Base-by-base conservation (phyloP, 1,284 basidiomycete genomes). In the Puccinia triticina region DNA sequence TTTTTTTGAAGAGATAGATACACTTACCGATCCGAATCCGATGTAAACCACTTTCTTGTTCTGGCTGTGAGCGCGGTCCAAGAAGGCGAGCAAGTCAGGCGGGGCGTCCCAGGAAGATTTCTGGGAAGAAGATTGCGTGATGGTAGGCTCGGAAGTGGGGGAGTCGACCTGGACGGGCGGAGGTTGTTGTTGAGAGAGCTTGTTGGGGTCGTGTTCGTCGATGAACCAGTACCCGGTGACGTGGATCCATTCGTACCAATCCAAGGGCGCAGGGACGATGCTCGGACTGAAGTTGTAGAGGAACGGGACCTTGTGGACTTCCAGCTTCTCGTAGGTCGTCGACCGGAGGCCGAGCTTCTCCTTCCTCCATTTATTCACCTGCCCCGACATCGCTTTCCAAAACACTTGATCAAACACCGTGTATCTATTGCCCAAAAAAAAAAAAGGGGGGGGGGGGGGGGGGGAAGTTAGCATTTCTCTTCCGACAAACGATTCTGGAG, bases 201-300 rank as follows among this genome's bases (percentile, higher is more conserved):
- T 55, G 29, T 55, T 84, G 11, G 57, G 37, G n/a, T 34, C 46
- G 14, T 46, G 26, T 66, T 73, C 61, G 48, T 85, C 83, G 32
- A 85, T 82, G 80, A 86, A 83, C 85, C 84, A 85, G 77, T 84
- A 84, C 10, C 84, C 96, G 77, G 95, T 96, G 0, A 98, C 92
- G 77, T 94, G 92, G 84, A 98, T 97, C 94, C 96, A 98, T 87
- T 98, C 96, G 10, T 94, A 94, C 96, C 96, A 99, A 87, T 99
- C 96, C 78, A 97, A 88, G 7, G 95, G 95, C 29, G 92, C 93
- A 11, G 95, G 95, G 14, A 96, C 93, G 34, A 95, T 89, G 72
- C 83, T 83, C 10, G 85, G 84, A 86, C 94, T 96, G 87, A 98
- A 98, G 87, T 98, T 98, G 88, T 99, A 99, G 74, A 99, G 88